Conservation (phyloP, 2,329 filamentous ascomycete genomes). For the Talaromyces albobiverticillius region DNA sequence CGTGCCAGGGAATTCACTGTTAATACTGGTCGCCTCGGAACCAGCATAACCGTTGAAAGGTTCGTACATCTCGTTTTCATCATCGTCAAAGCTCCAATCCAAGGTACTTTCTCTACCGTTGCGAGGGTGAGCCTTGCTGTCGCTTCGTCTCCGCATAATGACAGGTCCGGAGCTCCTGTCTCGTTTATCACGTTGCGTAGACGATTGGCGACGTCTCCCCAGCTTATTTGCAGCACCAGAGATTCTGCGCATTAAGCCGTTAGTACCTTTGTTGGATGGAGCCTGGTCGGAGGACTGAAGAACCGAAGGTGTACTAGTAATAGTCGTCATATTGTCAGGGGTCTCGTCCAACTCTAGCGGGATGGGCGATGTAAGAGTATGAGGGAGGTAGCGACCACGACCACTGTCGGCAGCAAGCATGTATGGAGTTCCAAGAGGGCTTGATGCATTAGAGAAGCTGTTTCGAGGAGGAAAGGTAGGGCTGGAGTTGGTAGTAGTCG, state of each 20-base stretch:
- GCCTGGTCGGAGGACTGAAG: slow-evolving; percentile 30
- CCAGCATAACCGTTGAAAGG: slow-evolving; percentile 40
- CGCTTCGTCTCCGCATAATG: slow-evolving; percentile 81
- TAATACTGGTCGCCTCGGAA: slow-evolving; percentile 38
- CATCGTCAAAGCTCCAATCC: slow-evolving; percentile 56
- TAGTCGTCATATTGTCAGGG: slow-evolving; percentile 45
- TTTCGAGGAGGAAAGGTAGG: slow-evolving; percentile 25
- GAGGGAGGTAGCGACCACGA: slow-evolving; percentile 26
- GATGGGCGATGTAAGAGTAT: slow-evolving; percentile 39
- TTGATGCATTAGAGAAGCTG: slow-evolving; percentile 26
- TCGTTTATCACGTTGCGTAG: slow-evolving; percentile 70
- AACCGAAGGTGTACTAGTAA: slow-evolving; percentile 17
- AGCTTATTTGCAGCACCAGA: slow-evolving; percentile 74
- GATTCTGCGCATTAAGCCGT: slow-evolving; percentile 72
- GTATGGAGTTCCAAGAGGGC: slow-evolving; percentile 33
- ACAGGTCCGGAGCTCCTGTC: slow-evolving; percentile 88
- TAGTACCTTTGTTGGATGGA: slow-evolving; percentile 50
- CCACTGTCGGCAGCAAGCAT: slow-evolving; percentile 33
- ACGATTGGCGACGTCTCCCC: slow-evolving; percentile 71
- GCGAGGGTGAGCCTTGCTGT: slow-evolving; percentile 73
- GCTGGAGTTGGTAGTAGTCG: slow-evolving; percentile 23
- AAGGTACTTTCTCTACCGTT: slow-evolving; percentile 44
- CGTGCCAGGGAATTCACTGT: slow-evolving; percentile 33
- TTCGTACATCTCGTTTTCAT: slow-evolving; percentile 44
- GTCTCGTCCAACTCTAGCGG: slow-evolving; percentile 72